Percentiles rank a stretch among this genome's conserved stretches.
Evolutionary conservation across 306 rosid species (phyloP).

Genomic region (Inga oerstediana): DNA sequence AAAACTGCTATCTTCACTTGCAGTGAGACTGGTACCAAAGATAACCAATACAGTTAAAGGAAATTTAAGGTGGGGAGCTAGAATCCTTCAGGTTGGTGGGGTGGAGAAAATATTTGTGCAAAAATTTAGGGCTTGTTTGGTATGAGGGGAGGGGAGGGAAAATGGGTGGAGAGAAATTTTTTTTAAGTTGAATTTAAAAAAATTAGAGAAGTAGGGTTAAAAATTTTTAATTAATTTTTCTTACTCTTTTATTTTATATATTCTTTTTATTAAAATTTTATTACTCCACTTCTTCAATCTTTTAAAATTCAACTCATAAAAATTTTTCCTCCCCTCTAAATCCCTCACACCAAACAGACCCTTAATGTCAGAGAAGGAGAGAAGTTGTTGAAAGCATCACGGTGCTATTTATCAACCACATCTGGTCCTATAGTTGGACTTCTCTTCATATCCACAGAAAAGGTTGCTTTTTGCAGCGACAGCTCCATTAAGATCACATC

Average conservation of each 20-base stretch:
- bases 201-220: no score
- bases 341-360: no score
- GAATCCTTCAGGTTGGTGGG: constrained; percentile 56
- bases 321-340: no score
- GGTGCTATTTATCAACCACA: constrained; percentile 61
- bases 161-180: no score
- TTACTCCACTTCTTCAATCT: no score
- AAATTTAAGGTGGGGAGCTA: constrained; percentile 59
- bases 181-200: no score
- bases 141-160: no score
- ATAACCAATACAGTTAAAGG: constrained; percentile 54
- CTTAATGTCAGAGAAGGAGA: constrained; percentile 43
- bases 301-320: no score
- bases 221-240: no score
- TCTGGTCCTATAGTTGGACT: constrained; percentile 52
- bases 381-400: constrained; percentile 49
- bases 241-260: no score
- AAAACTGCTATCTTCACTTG: background rate
- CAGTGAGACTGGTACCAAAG: constrained; percentile 56
- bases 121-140: constrained; percentile 17
- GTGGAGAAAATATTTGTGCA: constrained; percentile 43
- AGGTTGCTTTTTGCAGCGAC: constrained; percentile 5
- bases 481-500: constrained; percentile 4
- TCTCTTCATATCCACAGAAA: background rate
- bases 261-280: no score